Evolutionary conservation across 2,329 filamentous ascomycete species (phyloP).

Genomic region (Sporothrix phasma): DNA sequence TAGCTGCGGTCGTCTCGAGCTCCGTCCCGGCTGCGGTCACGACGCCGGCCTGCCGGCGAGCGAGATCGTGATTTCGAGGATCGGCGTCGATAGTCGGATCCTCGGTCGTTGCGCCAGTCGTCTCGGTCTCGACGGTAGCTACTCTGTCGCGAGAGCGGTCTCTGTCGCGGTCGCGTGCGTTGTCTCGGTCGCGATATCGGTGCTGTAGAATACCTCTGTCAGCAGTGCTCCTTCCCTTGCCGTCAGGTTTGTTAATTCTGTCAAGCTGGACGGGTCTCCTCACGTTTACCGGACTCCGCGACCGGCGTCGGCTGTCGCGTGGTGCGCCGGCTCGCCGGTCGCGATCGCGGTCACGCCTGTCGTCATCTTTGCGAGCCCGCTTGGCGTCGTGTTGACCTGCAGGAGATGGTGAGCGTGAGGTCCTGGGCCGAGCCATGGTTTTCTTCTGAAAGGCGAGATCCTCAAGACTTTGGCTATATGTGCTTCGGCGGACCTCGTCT

Average conservation of each 20-base stretch:
- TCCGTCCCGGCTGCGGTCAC: slow-evolving; percentile 54
- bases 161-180: slow-evolving; percentile 32
- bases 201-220: slow-evolving; percentile 37
- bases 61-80: slow-evolving; percentile 51
- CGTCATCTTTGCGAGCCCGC: slow-evolving; percentile 54
- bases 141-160: slow-evolving; percentile 54
- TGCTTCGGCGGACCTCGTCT: neutral
- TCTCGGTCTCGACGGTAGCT: slow-evolving; percentile 51
- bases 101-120: slow-evolving; percentile 43
- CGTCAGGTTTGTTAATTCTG: too few relatives aligned
- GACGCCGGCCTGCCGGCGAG: slow-evolving; percentile 44
- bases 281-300: slow-evolving; percentile 53
- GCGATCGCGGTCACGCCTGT: slow-evolving; percentile 42
- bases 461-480: neutral
- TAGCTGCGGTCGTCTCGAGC: slow-evolving; percentile 41
- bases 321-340: slow-evolving; percentile 43
- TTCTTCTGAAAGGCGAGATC: neutral
- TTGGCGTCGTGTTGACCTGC: slow-evolving; percentile 69
- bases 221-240: slow-evolving; percentile 29
- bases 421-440: slow-evolving; percentile 53
- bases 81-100: slow-evolving; percentile 44
- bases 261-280: slow-evolving; percentile 28
- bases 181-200: slow-evolving; percentile 43
- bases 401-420: slow-evolving; percentile 84
- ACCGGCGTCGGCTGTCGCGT: slow-evolving; percentile 46